Evolutionary conservation across 768 basidiomycete genomes (phyloP).

Genomic region (Nidularia sp.): DNA sequence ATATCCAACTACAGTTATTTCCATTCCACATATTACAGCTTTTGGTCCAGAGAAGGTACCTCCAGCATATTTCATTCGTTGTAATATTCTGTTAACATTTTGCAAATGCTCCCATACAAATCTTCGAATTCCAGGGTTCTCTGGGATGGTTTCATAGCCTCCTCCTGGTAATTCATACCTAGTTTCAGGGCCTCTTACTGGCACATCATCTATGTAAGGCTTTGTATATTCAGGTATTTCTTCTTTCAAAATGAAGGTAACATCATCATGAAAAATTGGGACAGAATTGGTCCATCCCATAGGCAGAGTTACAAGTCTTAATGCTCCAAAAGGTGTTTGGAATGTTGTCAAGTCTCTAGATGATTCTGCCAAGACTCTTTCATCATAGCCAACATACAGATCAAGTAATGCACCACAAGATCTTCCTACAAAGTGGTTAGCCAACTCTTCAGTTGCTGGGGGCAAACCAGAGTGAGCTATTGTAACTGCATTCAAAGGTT

Average conservation of each 20-base stretch:
- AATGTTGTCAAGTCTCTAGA: constrained; percentile 37
- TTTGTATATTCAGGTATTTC: constrained; percentile 8
- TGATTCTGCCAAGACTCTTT: constrained; percentile 16
- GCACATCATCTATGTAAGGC: background rate
- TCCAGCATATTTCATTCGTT: constrained; percentile 14
- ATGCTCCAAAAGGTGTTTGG: constrained; percentile 24
- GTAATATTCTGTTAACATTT: constrained; percentile 5
- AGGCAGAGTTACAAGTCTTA: constrained; percentile 23
- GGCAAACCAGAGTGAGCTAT: constrained; percentile 30
- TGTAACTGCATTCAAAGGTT: constrained; percentile 30
- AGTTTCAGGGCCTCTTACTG: constrained; percentile 7
- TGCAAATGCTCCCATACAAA: constrained; percentile 14
- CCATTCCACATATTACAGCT: background rate
- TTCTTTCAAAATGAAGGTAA: constrained; percentile 4
- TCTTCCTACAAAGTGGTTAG: constrained; percentile 26
- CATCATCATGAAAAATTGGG: constrained; percentile 11
- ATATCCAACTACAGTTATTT: constrained; percentile 11
- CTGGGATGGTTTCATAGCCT: constrained; percentile 4
- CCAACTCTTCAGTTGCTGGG: constrained; percentile 24
- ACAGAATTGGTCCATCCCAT: constrained; percentile 24
- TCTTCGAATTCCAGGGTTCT: constrained; percentile 5
- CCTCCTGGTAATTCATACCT: constrained; percentile 8
- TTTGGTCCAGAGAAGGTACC: constrained; percentile 23
- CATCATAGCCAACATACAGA: constrained; percentile 31
- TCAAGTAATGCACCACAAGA: constrained; percentile 25